Evolutionary conservation across 202 grass and related monocot genomes (phyloP).

Genomic region (Bolboschoenoplectus hybrid): DNA sequence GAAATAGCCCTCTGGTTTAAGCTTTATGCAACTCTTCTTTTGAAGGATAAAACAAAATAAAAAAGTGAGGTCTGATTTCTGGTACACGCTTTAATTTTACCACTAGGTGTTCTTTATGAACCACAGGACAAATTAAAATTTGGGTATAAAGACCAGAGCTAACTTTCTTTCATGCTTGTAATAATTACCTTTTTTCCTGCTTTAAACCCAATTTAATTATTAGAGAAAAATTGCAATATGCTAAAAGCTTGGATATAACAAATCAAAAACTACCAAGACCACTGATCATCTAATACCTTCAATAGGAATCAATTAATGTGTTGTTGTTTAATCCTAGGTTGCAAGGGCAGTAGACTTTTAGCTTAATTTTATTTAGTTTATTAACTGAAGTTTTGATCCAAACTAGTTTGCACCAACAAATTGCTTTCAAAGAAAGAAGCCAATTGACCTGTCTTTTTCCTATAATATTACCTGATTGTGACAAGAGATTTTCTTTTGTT

Average conservation of each 20-base stretch:
- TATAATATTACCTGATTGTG: constrained; percentile 24
- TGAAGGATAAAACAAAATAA: neutral
- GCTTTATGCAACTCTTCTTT: neutral
- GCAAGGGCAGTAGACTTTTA: constrained; percentile 15
- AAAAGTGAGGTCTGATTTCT: neutral
- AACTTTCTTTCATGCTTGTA: constrained; percentile 31
- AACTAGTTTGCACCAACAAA: constrained; percentile 16
- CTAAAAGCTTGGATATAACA: constrained; percentile 14
- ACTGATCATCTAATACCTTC: neutral
- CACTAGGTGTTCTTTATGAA: constrained; percentile 21
- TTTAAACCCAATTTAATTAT: constrained; percentile 21
- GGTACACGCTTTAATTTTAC: neutral
- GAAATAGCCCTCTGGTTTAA: neutral
- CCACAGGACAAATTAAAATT: neutral
- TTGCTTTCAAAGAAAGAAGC: constrained; percentile 16
- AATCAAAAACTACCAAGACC: constrained; percentile 14
- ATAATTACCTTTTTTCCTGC: constrained; percentile 29
- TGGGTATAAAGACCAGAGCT: constrained; percentile 9
- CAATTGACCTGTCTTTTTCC: constrained; percentile 28
- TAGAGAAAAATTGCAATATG: constrained; percentile 23
- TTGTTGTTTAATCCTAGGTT: neutral
- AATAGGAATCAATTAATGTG: neutral
- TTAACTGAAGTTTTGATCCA: constrained; percentile 2
- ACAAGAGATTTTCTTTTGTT: constrained; percentile 27
- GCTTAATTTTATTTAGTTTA: constrained; percentile 14